Percentiles rank a stretch among this genome's conserved stretches.
phyloP scores from a whole-genome alignment of 495 filamentous ascomycete genomes.

The Gamarada debralockiae region DNA sequence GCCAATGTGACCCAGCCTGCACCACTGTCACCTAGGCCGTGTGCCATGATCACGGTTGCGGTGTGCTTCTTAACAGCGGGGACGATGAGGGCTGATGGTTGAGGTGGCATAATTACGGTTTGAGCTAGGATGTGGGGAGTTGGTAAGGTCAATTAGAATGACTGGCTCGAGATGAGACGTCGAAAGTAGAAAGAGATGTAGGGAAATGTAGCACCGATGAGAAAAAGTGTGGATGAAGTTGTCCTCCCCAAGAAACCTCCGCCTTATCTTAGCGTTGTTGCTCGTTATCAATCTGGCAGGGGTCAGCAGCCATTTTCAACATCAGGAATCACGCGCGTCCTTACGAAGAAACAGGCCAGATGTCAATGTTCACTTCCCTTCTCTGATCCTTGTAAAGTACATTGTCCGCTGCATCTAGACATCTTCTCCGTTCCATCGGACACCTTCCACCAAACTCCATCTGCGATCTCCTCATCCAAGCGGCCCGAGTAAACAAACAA shows the following conservation, averaged over 20 bases:
- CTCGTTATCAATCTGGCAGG: not conserved
- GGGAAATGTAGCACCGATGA: not conserved
- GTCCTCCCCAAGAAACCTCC: too few relatives aligned
- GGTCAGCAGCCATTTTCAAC: not conserved
- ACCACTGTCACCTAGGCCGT: constrained; percentile 84
- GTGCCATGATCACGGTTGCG: constrained; percentile 89
- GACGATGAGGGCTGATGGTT: constrained; percentile 58
- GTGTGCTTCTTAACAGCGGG: constrained; percentile 89
- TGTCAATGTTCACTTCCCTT: not conserved
- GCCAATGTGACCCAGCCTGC: constrained; percentile 75
- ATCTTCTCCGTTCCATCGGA: not conserved
- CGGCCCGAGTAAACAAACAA: constrained; percentile 7
- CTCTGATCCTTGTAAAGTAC: not conserved
- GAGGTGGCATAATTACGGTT: constrained; percentile 17
- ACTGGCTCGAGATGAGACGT: not conserved
- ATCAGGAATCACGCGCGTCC: not conserved
- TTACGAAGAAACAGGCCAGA: too few relatives aligned
- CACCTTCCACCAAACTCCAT: not conserved
- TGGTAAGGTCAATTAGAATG: constrained; percentile 13
- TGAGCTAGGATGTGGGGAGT: too few relatives aligned
- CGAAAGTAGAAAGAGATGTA: not conserved
- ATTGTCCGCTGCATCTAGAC: not conserved
- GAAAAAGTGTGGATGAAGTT: not conserved
- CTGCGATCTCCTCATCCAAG: not conserved
- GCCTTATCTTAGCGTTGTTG: not conserved